Percentiles rank a stretch among this genome's conserved stretches.
These are phyloP conservation scores for Saccharomycopsis schoenii DNA, from an alignment of 805 yeast species.

Conservation along the genomic window DNA sequence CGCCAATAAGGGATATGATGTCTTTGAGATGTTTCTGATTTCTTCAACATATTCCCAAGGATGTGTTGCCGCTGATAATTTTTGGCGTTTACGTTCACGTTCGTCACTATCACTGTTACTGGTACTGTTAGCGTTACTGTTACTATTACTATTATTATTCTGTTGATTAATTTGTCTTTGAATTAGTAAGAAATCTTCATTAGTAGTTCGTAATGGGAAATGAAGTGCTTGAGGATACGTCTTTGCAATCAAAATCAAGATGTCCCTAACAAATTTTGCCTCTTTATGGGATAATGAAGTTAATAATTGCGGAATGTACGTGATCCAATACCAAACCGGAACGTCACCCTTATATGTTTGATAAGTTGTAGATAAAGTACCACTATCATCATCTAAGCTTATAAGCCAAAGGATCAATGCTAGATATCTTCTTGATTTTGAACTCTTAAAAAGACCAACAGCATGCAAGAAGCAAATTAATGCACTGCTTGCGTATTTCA, in stretches of 20 bases:
- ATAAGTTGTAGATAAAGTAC: constrained; percentile 76
- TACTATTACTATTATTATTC: constrained; percentile 16
- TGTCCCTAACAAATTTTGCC: constrained; percentile 79
- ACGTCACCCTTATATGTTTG: constrained; percentile 91
- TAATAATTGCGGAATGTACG: constrained; percentile 88
- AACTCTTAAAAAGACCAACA: constrained; percentile 89
- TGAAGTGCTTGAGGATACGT: constrained; percentile 96
- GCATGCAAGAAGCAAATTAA: constrained; percentile 95
- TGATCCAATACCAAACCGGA: constrained; percentile 99
- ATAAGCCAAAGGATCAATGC: constrained; percentile 92
- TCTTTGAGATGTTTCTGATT: constrained; percentile 87
- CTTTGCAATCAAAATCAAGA: constrained; percentile 86
- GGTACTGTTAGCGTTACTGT: constrained; percentile 12
- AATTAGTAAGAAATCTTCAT: constrained; percentile 83
- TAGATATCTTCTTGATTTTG: constrained; percentile 77
- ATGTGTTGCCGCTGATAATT: constrained; percentile 38
- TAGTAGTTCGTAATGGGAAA: constrained; percentile 89
- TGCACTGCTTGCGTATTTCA: constrained; percentile 84
- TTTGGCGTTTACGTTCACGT: neutral
- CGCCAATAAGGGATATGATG: constrained; percentile 91
- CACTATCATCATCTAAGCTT: constrained; percentile 77
- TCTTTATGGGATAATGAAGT: constrained; percentile 87
- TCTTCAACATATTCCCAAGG: constrained; percentile 94
- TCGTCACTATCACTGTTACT: neutral
- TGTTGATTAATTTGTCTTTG: constrained; percentile 59